Percentiles rank a stretch among this genome's conserved stretches.
These are phyloP conservation scores for Pelargonium australe DNA, from an alignment of 441 rosid genomes.

Conservation along the genomic window DNA sequence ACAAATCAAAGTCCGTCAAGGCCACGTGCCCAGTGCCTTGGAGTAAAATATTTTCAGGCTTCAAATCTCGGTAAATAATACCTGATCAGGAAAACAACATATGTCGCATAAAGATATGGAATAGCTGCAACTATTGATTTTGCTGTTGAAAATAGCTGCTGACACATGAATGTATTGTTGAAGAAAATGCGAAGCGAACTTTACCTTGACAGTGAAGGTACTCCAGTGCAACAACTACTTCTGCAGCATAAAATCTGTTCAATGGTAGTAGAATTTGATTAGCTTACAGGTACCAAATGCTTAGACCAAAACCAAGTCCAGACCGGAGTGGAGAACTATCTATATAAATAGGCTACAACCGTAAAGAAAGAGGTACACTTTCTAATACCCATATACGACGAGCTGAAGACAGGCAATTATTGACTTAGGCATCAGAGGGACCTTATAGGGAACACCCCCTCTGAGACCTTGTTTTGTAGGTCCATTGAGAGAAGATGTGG, in stretches of 20 bases:
- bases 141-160: too few species aligned
- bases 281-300: not conserved
- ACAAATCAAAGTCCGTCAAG: slow-evolving; percentile 86
- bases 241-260: slow-evolving; percentile 79
- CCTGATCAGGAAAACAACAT: slow-evolving; percentile 38
- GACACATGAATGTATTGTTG: not conserved
- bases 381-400: too few species aligned
- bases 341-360: too few species aligned
- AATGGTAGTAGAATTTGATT: not conserved
- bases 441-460: too few species aligned
- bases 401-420: too few species aligned
- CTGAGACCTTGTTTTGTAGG: too few species aligned
- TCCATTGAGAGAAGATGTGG: too few species aligned
- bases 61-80: slow-evolving; percentile 82
- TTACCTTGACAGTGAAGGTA: slow-evolving; percentile 98
- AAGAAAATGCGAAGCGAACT: not conserved
- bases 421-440: too few species aligned
- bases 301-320: not conserved
- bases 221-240: slow-evolving; percentile 82
- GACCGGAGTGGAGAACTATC: too few species aligned
- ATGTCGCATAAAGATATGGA: slow-evolving; percentile 4
- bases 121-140: not conserved
- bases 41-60: slow-evolving; percentile 86
- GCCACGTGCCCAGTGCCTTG: slow-evolving; percentile 72
- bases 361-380: too few species aligned